Conservation (phyloP, 208 protist species). For the Crithidia thermophila region DNA sequence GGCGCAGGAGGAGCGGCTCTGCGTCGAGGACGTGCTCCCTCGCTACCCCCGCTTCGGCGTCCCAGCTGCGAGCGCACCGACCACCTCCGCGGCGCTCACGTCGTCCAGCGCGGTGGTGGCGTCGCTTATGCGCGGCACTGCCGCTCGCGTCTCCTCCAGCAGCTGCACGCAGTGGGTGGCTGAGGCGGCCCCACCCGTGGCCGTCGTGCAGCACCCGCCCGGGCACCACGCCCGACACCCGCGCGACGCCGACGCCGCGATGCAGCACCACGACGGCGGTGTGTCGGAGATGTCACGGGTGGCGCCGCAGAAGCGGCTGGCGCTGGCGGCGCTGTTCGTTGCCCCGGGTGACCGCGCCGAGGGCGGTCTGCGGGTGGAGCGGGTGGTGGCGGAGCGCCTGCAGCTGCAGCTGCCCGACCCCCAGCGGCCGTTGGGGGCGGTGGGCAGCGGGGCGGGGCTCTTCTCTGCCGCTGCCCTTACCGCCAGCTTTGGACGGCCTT, state of each 20-base stretch:
- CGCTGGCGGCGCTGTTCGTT: slow-evolving; percentile 68
- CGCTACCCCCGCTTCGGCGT: slow-evolving; percentile 53
- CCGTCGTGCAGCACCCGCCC: slow-evolving; percentile 16
- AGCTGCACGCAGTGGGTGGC: slow-evolving; percentile 35
- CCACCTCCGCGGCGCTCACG: neutral
- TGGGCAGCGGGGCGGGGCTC: slow-evolving; percentile 8
- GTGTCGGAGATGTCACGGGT: neutral
- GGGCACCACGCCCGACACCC: neutral
- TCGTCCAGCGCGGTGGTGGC: neutral
- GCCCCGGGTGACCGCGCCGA: slow-evolving; percentile 40
- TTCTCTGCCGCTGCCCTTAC: slow-evolving; percentile 22
- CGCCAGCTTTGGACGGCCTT: slow-evolving; percentile 35
- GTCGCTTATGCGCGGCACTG: neutral
- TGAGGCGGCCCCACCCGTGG: slow-evolving; percentile 14
- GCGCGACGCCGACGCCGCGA: neutral
- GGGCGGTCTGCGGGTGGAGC: slow-evolving; percentile 41
- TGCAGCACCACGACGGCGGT: slow-evolving; percentile 1
- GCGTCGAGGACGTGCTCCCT: slow-evolving; percentile 57
- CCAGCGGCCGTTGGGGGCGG: slow-evolving; percentile 11
- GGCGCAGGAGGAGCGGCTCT: slow-evolving; percentile 31
- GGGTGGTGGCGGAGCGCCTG: slow-evolving; percentile 64
- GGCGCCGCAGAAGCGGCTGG: slow-evolving; percentile 33
- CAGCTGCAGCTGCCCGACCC: slow-evolving; percentile 54
- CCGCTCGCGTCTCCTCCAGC: slow-evolving; percentile 16
- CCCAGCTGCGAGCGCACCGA: slow-evolving; percentile 13